Evolutionary conservation across 495 filamentous ascomycete species (phyloP).

Genomic region (Coniosporium apollinis): DNA sequence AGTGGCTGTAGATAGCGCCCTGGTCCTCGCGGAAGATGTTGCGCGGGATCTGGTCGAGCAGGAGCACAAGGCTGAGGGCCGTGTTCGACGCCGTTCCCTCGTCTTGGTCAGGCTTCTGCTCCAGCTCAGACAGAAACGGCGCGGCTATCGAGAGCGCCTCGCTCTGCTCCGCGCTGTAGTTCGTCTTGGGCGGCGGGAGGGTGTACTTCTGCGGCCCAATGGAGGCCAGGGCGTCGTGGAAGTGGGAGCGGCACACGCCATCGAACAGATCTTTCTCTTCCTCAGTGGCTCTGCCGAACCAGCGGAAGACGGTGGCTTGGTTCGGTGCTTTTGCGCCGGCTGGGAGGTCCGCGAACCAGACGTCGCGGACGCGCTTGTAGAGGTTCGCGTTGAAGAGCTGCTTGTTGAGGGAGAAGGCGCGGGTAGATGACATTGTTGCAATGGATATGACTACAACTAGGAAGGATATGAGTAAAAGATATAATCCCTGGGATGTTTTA

Average conservation of each 20-base stretch:
- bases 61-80: constrained; percentile 25
- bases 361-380: constrained; percentile 11
- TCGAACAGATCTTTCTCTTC: constrained; percentile 21
- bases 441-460: too few relatives aligned
- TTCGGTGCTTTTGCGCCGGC: constrained; percentile 4
- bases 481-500: too few relatives aligned
- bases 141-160: constrained; percentile 11
- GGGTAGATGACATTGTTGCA: too few relatives aligned
- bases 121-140: constrained; percentile 22
- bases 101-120: constrained; percentile 1
- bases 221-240: constrained; percentile 17
- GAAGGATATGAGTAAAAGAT: too few relatives aligned
- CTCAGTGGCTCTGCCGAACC: constrained; percentile 18
- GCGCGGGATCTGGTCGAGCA: constrained; percentile 33
- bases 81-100: constrained; percentile 10
- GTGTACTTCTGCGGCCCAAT: constrained; percentile 19
- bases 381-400: constrained; percentile 18
- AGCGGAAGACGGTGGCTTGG: constrained; percentile 3
- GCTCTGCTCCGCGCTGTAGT: constrained; percentile 8
- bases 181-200: constrained; percentile 15
- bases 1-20: constrained; percentile 26
- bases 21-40: constrained; percentile 28
- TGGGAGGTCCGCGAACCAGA: constrained; percentile 15
- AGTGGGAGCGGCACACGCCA: constrained; percentile 11
- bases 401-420: constrained; percentile 18